Conservation (phyloP, 768 basidiomycete species). For the Mycena galericulata region DNA sequence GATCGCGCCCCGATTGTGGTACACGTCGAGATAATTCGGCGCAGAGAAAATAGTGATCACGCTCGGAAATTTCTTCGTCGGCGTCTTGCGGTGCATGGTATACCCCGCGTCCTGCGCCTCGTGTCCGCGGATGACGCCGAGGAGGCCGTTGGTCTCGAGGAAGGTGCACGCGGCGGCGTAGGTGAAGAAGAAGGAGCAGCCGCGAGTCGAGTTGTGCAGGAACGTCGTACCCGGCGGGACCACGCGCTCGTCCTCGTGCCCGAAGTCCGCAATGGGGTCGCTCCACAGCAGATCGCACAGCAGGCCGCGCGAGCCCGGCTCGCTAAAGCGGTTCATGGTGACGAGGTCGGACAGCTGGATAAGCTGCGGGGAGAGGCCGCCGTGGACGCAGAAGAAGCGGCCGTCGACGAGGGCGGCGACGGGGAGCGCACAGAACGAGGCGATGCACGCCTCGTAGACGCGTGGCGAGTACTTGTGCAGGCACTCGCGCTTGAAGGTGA, state of each 20-base stretch:
- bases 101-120: slow-evolving; percentile 99
- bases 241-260: slow-evolving; percentile 77
- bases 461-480: slow-evolving; percentile 89
- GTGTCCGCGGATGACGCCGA: slow-evolving; percentile 96
- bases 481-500: slow-evolving; percentile 98
- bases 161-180: slow-evolving; percentile 95
- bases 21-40: slow-evolving; percentile 96
- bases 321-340: slow-evolving; percentile 92
- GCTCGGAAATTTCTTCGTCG: slow-evolving; percentile 93
- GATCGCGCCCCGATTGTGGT: slow-evolving; percentile 96
- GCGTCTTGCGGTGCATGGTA: slow-evolving; percentile 96
- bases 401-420: slow-evolving; percentile 92
- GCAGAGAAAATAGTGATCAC: slow-evolving; percentile 99
- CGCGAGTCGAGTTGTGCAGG: slow-evolving; percentile 86
- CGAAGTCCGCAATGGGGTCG: slow-evolving; percentile 92
- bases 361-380: slow-evolving; percentile 92
- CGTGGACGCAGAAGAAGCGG: slow-evolving; percentile 98
- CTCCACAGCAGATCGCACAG: slow-evolving; percentile 98
- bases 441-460: slow-evolving; percentile 94
- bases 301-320: slow-evolving; percentile 92
- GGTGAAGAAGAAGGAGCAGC: slow-evolving; percentile 94
- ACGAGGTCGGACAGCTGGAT: slow-evolving; percentile 81
- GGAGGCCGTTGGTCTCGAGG: slow-evolving; percentile 88
- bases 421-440: slow-evolving; percentile 91
- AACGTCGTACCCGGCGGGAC: slow-evolving; percentile 71